Evolutionary conservation across 768 basidiomycete species (phyloP).

Genomic region (Mycena vitilis): DNA sequence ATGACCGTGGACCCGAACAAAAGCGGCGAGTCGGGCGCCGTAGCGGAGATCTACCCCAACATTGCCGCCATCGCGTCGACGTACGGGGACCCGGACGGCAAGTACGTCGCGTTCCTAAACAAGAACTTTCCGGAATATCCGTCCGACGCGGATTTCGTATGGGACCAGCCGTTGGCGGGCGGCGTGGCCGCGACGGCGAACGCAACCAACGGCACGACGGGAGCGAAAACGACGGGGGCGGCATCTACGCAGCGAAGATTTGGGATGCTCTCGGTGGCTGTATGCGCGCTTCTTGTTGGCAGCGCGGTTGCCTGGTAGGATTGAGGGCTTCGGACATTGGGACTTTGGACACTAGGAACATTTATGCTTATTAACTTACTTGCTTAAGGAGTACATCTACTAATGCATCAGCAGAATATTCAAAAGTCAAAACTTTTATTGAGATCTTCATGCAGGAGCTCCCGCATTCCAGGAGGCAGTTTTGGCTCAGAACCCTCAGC

Average conservation of each 20-base stretch:
- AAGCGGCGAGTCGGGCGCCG: too few relatives aligned
- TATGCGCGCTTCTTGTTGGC: background rate
- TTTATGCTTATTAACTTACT: background rate
- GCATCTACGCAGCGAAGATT: background rate
- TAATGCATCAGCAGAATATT: conserved; percentile 22
- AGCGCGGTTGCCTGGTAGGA: background rate
- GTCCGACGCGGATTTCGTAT: too few relatives aligned
- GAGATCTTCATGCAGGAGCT: conserved; percentile 86
- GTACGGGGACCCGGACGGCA: too few relatives aligned
- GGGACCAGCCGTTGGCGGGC: too few relatives aligned
- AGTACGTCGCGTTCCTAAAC: too few relatives aligned
- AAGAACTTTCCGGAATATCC: too few relatives aligned
- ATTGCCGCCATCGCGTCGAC: too few relatives aligned
- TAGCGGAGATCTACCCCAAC: too few relatives aligned
- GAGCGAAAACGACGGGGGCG: background rate
- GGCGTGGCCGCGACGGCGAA: background rate
- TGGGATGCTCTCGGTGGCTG: background rate
- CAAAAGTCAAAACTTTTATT: conserved; percentile 88
- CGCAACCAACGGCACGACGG: conserved; percentile 1
- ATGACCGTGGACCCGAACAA: too few relatives aligned
- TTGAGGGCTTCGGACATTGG: too few relatives aligned
- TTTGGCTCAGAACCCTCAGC: conserved; percentile 67
- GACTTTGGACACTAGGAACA: background rate
- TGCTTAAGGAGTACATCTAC: background rate
- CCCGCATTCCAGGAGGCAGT: conserved; percentile 91